A percentile compares a stretch with the other conserved stretches of the same genome.
These are phyloP conservation scores for Penicillium argentinense DNA, from an alignment of 495 filamentous ascomycete species.

Conservation along the genomic window DNA sequence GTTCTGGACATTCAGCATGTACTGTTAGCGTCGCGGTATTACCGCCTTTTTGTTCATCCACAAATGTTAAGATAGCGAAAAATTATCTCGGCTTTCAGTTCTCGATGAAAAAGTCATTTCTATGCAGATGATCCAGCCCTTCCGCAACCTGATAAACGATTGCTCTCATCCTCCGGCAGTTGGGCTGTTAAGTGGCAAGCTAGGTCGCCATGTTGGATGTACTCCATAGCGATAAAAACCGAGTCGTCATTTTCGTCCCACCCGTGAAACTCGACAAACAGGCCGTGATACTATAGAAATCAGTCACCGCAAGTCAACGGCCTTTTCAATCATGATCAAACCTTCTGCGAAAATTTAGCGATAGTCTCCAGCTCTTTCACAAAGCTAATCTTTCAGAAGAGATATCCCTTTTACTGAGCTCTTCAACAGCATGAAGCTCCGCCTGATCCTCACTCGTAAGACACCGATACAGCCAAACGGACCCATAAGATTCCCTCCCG, in stretches of 20 bases:
- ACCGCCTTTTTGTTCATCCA: too few relatives aligned
- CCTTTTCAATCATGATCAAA: background rate
- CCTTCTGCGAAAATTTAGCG: conserved; percentile 19
- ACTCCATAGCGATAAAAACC: conserved; percentile 41
- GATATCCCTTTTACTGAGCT: background rate
- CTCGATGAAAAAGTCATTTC: conserved; percentile 45
- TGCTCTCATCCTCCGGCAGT: conserved; percentile 36
- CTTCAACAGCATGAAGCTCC: conserved; percentile 6
- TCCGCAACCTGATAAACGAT: conserved; percentile 43
- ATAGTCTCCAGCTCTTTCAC: conserved; percentile 16
- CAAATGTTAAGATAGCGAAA: too few relatives aligned
- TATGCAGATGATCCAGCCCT: conserved; percentile 44
- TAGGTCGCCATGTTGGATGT: conserved; percentile 22
- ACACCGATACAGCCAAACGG: conserved; percentile 1
- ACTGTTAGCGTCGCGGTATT: too few relatives aligned
- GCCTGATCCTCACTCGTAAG: background rate
- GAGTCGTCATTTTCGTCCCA: conserved; percentile 29
- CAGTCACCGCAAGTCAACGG: background rate
- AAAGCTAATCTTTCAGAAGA: conserved; percentile 1
- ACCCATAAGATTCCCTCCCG: conserved; percentile 4
- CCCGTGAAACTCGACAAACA: conserved; percentile 30
- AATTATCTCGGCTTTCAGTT: conserved; percentile 51
- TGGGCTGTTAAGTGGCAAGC: conserved; percentile 7
- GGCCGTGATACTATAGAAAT: conserved; percentile 12
- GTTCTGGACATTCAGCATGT: too few relatives aligned